phyloP scores from a whole-genome alignment of 805 yeast species.

The Cyberlindnera suaveolens region DNA sequence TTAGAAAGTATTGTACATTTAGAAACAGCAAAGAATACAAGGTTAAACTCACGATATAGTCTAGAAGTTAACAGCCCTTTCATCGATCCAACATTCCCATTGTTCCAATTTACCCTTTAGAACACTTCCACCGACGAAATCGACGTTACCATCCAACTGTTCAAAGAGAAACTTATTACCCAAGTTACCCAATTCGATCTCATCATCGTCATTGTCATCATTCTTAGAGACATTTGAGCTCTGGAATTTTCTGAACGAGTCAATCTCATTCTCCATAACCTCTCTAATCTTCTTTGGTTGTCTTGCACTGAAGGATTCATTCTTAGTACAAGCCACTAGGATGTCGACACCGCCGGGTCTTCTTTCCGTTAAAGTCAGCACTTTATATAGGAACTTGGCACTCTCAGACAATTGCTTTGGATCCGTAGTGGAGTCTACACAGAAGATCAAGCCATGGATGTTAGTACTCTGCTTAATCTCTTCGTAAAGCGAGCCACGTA shows the following conservation, averaged over 20 bases:
- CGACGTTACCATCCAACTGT: slow-evolving; percentile 66
- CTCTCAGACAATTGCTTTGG: slow-evolving; percentile 42
- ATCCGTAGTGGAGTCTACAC: slow-evolving; percentile 70
- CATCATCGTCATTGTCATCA: slow-evolving; percentile 30
- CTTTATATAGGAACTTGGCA: slow-evolving; percentile 51
- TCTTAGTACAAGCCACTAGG: slow-evolving; percentile 76
- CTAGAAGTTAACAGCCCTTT: slow-evolving; percentile 52
- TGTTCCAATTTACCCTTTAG: slow-evolving; percentile 43
- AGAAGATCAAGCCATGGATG: slow-evolving; percentile 62
- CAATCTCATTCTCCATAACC: slow-evolving; percentile 59
- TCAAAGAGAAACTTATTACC: slow-evolving; percentile 53
- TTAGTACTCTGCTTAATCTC: slow-evolving; percentile 38
- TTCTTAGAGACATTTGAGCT: slow-evolving; percentile 30
- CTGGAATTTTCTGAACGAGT: slow-evolving; percentile 43
- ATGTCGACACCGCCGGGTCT: slow-evolving; percentile 66
- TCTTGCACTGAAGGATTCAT: slow-evolving; percentile 77
- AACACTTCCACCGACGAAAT: slow-evolving; percentile 68
- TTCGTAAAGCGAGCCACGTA: slow-evolving; percentile 48
- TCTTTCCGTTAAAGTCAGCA: slow-evolving; percentile 58
- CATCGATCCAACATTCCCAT: slow-evolving; percentile 80
- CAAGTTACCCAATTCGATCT: slow-evolving; percentile 38
- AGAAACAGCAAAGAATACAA: not conserved
- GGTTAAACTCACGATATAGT: not conserved
- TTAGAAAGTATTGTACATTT: slow-evolving; percentile 3
- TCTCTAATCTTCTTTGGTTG: slow-evolving; percentile 57